Base-by-base conservation (phyloP, 306 rosid species). In the Mucuna pruriens region DNA sequence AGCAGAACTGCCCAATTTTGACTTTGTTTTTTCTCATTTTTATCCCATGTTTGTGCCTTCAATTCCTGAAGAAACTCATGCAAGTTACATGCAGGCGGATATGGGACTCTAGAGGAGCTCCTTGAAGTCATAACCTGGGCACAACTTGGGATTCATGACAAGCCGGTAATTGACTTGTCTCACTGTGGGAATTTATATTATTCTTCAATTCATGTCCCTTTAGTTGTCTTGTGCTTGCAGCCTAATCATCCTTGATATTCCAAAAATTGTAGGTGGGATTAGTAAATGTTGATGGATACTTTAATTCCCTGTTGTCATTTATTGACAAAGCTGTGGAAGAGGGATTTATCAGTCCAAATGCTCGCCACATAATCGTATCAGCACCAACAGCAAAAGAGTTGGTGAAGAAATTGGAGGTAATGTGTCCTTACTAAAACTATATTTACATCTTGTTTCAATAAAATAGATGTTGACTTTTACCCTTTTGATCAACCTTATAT, bases 121-220 rank as follows among this genome's bases (percentile, higher is more conserved):
- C 99, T 95, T 84, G 97, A 93, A 86, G 99, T 91, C 52, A 95
- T 95, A 85, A 93, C 99, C 8, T 95, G 99, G 99, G 99, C 99
- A 66, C 98, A 95, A 71, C 98, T 95, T 81, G 98, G 99, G 60
- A 95, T 95, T 84, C 99, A 95, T 71, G 99, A 95, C 82, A 95
- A 95, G 79, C 99, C 98, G 79, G 99, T 95, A 85, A 78, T 77
- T 64, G 9, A 17, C 42, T 20, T 72, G 71, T 48, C 60, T 19
- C 8, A 68, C 2, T 33, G 55, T 39, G 49, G 11, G 38, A 73
- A 78, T 16, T 38, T 79, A 33, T 61, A 49, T 34, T 31, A n/a
- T 29, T 26, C n/a, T 17, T 48, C 10, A 60, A 25, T 67, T 55
- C 39, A 16, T 33, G 44, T 62, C 20, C 44, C 44, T 31, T 6